Percentiles rank a stretch among this genome's conserved stretches.
These are phyloP conservation scores for Aurinia saxatilis DNA, from an alignment of 345 rosid species.

Conservation along the genomic window DNA sequence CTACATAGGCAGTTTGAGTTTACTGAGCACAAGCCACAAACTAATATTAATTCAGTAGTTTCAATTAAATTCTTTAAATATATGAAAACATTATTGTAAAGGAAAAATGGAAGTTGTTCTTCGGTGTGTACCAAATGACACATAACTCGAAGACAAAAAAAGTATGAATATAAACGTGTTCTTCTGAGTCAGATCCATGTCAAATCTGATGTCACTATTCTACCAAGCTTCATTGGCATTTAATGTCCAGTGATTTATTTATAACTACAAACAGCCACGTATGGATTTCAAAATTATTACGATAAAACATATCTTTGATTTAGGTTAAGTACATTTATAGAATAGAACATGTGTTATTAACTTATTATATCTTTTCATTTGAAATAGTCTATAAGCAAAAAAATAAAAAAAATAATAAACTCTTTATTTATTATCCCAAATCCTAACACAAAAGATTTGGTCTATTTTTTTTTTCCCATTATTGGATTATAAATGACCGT, in stretches of 20 bases:
- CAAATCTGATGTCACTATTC: not conserved
- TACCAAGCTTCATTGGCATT: not conserved
- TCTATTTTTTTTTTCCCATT: no score
- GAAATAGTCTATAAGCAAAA: no score
- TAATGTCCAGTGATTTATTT: not conserved
- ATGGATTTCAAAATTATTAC: not conserved
- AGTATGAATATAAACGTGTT: not conserved
- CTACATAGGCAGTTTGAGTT: no score
- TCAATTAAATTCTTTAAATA: not conserved
- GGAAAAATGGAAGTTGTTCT: not conserved
- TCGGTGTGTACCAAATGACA: constrained; percentile 1
- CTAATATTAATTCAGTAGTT: not conserved
- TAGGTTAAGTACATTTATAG: not conserved
- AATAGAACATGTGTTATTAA: no score
- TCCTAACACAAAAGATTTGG: no score
- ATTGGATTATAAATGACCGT: no score
- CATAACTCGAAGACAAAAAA: constrained; percentile 5
- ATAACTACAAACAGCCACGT: not conserved
- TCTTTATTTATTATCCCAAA: no score
- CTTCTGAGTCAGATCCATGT: constrained; percentile 26
- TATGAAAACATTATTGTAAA: not conserved
- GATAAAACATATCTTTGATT: not conserved
- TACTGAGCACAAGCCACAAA: not conserved
- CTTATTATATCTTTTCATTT: no score
- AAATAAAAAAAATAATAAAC: no score